These are phyloP conservation scores for Haberlea rhodopensis DNA, from an alignment of 257 asterid species.

Conservation along the genomic window DNA sequence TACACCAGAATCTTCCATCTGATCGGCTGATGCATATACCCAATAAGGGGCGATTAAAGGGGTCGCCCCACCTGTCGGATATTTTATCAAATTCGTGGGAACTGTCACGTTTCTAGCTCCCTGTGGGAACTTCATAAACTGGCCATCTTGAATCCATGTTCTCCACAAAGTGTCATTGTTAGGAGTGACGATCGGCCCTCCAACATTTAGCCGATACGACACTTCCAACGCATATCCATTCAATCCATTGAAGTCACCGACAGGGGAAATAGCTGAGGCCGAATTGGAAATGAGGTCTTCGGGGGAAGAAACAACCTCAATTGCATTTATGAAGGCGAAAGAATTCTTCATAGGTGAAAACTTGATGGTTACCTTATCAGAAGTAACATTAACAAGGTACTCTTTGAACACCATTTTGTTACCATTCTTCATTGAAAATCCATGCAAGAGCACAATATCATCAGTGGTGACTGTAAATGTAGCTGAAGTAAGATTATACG, in stretches of 20 bases:
- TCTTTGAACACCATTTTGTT: slow-evolving; percentile 51
- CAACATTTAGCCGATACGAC: slow-evolving; percentile 62
- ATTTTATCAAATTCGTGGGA: slow-evolving; percentile 43
- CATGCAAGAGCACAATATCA: slow-evolving; percentile 63
- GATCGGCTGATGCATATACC: slow-evolving; percentile 70
- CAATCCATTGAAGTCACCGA: slow-evolving; percentile 50
- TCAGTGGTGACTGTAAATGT: slow-evolving; percentile 58
- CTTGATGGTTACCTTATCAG: slow-evolving; percentile 56
- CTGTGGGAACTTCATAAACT: slow-evolving; percentile 49
- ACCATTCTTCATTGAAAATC: slow-evolving; percentile 55
- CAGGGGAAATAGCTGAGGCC: slow-evolving; percentile 54
- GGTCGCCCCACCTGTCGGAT: slow-evolving; percentile 63
- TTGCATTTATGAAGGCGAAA: slow-evolving; percentile 70
- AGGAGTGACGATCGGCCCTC: slow-evolving; percentile 71
- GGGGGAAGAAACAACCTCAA: slow-evolving; percentile 87
- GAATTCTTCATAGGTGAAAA: slow-evolving; percentile 76
- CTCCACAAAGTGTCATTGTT: slow-evolving; percentile 70
- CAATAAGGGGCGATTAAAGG: slow-evolving; percentile 64
- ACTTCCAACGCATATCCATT: slow-evolving; percentile 49
- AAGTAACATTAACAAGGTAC: slow-evolving; percentile 66
- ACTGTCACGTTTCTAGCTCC: slow-evolving; percentile 57
- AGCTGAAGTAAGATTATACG: slow-evolving; percentile 60
- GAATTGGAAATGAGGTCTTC: slow-evolving; percentile 57
- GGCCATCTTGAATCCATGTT: slow-evolving; percentile 63
- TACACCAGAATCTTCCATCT: slow-evolving; percentile 70